Percentiles rank a stretch among this genome's conserved stretches.
These are phyloP conservation scores for Hyaloscypha hepaticicola DNA, from an alignment of 495 filamentous ascomycete genomes.

Conservation along the genomic window DNA sequence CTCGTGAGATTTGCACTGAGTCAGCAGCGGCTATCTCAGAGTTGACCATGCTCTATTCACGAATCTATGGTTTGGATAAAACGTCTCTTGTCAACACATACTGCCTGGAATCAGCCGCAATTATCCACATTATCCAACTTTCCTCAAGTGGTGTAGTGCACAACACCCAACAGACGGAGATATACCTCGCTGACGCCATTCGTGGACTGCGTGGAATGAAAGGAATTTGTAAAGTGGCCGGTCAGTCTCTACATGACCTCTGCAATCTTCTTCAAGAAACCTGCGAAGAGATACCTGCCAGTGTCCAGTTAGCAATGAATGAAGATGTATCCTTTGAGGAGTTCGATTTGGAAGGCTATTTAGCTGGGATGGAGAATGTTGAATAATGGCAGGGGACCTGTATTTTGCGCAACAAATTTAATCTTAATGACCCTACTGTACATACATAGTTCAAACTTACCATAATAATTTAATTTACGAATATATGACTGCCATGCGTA, in stretches of 20 bases:
- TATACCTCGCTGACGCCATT: slow-evolving; percentile 18
- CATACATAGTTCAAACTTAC: too few species aligned
- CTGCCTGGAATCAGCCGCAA: slow-evolving; percentile 34
- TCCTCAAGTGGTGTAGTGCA: slow-evolving; percentile 4
- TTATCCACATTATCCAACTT: slow-evolving; percentile 38
- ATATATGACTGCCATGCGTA: too few species aligned
- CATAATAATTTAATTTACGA: too few species aligned
- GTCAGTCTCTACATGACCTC: neutral
- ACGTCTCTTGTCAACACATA: slow-evolving; percentile 32
- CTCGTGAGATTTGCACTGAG: slow-evolving; percentile 35
- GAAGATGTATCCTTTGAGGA: too few species aligned
- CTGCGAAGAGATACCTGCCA: too few species aligned
- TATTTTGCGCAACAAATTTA: too few species aligned
- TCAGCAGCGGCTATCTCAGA: slow-evolving; percentile 33
- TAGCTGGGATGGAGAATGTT: too few species aligned
- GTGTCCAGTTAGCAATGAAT: too few species aligned
- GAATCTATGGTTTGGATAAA: slow-evolving; percentile 34
- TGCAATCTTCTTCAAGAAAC: neutral
- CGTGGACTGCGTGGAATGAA: slow-evolving; percentile 32
- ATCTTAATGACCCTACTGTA: too few species aligned
- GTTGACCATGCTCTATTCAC: slow-evolving; percentile 31
- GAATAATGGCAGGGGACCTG: too few species aligned
- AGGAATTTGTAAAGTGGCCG: too few species aligned
- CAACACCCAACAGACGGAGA: slow-evolving; percentile 17
- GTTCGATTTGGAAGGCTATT: too few species aligned